Evolutionary conservation across 495 filamentous ascomycete genomes (phyloP).

Genomic region (Penicillium robsamsonii): DNA sequence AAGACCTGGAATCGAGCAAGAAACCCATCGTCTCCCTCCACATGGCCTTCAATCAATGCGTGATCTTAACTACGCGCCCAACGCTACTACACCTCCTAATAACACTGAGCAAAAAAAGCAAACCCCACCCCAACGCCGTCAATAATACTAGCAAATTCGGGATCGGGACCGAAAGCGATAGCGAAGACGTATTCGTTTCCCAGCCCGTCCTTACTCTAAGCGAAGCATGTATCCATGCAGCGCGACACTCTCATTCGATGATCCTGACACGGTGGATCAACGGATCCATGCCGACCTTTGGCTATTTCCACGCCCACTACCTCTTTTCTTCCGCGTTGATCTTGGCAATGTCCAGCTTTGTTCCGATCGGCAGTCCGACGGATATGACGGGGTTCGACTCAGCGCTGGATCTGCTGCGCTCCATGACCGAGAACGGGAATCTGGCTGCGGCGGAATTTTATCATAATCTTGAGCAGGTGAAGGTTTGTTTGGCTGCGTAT

Average conservation of each 20-base stretch:
- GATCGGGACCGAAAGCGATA: background rate
- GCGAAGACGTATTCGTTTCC: constrained; percentile 25
- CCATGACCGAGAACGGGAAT: constrained; percentile 45
- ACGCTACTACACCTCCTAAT: constrained; percentile 44
- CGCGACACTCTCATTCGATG: constrained; percentile 43
- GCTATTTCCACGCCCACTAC: constrained; percentile 48
- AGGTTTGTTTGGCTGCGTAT: constrained; percentile 34
- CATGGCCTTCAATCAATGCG: constrained; percentile 45
- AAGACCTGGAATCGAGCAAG: constrained; percentile 39
- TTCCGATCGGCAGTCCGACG: constrained; percentile 36
- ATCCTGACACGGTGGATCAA: constrained; percentile 47
- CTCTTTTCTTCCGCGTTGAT: constrained; percentile 45
- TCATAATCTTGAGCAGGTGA: constrained; percentile 38
- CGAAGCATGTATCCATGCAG: constrained; percentile 47
- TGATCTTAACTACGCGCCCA: constrained; percentile 43
- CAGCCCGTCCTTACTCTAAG: constrained; percentile 42
- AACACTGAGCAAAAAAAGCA: constrained; percentile 29
- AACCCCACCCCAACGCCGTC: background rate
- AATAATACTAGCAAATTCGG: background rate
- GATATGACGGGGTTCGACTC: constrained; percentile 42
- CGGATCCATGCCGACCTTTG: constrained; percentile 44
- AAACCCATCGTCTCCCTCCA: constrained; percentile 42
- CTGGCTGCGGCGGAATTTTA: constrained; percentile 43
- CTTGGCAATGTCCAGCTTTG: constrained; percentile 44
- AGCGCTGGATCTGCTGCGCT: constrained; percentile 38